Percentiles rank a stretch among this genome's conserved stretches.
phyloP scores from a whole-genome alignment of 2,329 filamentous ascomycete species.

The Periconia digitata region DNA sequence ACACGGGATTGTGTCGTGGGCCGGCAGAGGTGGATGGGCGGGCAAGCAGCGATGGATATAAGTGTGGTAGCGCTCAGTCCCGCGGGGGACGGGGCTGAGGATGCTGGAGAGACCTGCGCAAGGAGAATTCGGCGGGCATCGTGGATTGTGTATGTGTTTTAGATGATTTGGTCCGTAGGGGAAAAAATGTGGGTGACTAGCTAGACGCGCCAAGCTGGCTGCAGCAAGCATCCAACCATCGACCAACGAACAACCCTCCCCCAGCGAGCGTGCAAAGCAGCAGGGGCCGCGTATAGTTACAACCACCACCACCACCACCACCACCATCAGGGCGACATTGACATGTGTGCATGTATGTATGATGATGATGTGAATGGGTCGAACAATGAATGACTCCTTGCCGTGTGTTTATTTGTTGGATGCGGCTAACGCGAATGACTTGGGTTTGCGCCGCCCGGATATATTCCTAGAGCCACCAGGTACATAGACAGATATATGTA shows the following conservation, averaged over 20 bases:
- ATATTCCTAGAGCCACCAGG: no score
- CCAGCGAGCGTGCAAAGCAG: not conserved
- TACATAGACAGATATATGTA: no score
- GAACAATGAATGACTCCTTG: no score
- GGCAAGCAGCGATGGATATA: not conserved
- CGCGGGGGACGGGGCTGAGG: conserved; percentile 54
- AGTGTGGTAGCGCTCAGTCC: conserved; percentile 47
- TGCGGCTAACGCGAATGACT: no score
- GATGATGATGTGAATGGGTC: no score
- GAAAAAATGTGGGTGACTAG: conserved; percentile 29
- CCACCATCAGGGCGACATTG: no score
- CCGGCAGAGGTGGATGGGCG: not conserved
- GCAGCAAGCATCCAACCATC: not conserved
- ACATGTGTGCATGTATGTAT: no score
- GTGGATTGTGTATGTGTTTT: conserved; percentile 41
- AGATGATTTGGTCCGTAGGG: conserved; percentile 31
- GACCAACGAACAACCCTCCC: not conserved
- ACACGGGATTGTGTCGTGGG: not conserved
- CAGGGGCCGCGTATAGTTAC: not conserved
- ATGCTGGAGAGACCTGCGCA: conserved; percentile 46
- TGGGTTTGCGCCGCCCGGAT: no score
- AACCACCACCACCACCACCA: no score
- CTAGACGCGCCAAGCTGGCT: conserved; percentile 2
- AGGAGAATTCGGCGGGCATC: conserved; percentile 42
- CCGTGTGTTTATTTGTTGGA: no score